phyloP scores from a whole-genome alignment of 331 rosid genomes.

The Phaseolus coccineus region DNA sequence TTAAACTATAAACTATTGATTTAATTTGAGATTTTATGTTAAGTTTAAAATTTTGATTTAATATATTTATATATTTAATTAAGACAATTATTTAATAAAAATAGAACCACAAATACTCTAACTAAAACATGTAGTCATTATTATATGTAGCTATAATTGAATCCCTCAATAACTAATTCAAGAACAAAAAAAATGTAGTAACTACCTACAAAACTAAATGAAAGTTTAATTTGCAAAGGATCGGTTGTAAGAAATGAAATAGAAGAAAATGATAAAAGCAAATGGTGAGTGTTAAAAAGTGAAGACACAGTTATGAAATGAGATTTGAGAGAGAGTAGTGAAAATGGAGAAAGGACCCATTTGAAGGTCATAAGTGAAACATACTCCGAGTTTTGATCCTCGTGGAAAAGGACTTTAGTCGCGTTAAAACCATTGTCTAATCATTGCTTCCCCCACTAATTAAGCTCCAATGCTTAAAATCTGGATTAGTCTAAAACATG shows the following conservation, averaged over 20 bases:
- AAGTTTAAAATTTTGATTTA: too few species aligned
- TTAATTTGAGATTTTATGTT: too few species aligned
- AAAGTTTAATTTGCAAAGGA: too few species aligned
- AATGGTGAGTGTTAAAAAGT: not conserved
- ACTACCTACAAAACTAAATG: too few species aligned
- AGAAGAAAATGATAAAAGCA: not conserved
- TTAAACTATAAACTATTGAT: too few species aligned
- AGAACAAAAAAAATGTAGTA: too few species aligned
- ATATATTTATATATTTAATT: too few species aligned
- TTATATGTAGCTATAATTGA: too few species aligned
- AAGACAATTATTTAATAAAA: too few species aligned
- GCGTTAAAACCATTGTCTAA: conserved; percentile 65
- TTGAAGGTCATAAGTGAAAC: conserved; percentile 56
- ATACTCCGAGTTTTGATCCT: conserved; percentile 67
- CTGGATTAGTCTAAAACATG: conserved; percentile 19
- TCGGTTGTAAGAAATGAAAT: not conserved
- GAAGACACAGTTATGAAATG: conserved; percentile 13
- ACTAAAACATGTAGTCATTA: too few species aligned
- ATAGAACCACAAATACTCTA: too few species aligned
- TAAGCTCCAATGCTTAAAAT: conserved; percentile 37
- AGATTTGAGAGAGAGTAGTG: not conserved
- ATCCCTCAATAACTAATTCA: too few species aligned
- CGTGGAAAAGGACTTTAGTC: conserved; percentile 48
- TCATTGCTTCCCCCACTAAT: conserved; percentile 69
- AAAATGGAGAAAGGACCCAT: conserved; percentile 59